Evolutionary conservation across 75 land plant genomes (phyloP).

Genomic region (Sequoiadendron giganteum): DNA sequence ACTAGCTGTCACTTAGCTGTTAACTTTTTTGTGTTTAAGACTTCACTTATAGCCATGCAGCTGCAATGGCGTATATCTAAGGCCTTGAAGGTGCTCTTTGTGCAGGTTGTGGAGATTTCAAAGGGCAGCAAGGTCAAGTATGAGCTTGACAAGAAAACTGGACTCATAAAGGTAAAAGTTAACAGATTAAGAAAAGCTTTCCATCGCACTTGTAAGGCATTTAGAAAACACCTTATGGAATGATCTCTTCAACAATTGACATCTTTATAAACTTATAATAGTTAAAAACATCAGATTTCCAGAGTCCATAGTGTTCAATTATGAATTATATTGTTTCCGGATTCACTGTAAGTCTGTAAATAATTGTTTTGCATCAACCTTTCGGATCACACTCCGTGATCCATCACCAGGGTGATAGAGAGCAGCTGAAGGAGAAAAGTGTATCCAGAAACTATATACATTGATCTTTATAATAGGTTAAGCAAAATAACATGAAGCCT

Average conservation of each 20-base stretch:
- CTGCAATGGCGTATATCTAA: not conserved
- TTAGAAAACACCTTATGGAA: not conserved
- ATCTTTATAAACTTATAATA: not conserved
- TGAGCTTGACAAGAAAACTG: conserved; percentile 88
- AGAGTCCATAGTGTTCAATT: no score
- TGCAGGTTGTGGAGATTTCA: conserved; percentile 83
- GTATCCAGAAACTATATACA: no score
- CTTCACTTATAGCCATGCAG: not conserved
- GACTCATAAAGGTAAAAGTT: conserved; percentile 72
- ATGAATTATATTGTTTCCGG: no score
- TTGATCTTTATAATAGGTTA: not conserved
- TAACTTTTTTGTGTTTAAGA: not conserved
- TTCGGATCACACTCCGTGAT: no score
- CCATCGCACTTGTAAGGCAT: not conserved
- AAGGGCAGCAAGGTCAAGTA: conserved; percentile 97
- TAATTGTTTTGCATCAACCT: no score
- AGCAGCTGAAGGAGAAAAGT: no score
- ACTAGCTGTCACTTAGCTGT: not conserved
- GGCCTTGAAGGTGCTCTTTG: not conserved
- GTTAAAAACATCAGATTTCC: no score
- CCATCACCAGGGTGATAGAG: no score
- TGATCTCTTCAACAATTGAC: conserved; percentile 1
- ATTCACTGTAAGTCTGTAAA: no score
- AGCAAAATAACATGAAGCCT: not conserved
- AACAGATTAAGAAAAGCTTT: conserved; percentile 4